phyloP scores from a whole-genome alignment of 2,329 filamentous ascomycete species.

The Ophiostoma ulmi region DNA sequence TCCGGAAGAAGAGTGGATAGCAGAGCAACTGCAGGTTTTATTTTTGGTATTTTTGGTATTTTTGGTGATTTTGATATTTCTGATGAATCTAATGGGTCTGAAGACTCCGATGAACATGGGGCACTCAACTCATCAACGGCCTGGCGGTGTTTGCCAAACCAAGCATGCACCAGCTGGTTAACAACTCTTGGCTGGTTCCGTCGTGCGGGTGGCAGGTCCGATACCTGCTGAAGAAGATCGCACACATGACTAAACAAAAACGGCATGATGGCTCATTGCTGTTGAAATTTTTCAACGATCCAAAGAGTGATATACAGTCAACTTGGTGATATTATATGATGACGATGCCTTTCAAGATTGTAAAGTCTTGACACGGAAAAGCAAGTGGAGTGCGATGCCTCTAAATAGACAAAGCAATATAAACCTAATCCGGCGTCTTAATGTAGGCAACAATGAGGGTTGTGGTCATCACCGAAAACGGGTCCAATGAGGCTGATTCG shows the following conservation, averaged over 20 bases:
- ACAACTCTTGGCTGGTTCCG: constrained; percentile 26
- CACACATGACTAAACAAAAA: constrained; percentile 67
- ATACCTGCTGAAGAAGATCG: constrained; percentile 65
- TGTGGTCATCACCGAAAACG: not conserved
- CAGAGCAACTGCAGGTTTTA: constrained; percentile 53
- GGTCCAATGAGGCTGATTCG: not conserved
- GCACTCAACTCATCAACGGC: constrained; percentile 15
- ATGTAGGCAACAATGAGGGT: not conserved
- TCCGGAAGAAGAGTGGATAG: constrained; percentile 73
- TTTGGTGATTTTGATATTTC: not conserved
- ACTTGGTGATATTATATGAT: not conserved
- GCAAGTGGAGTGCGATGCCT: not conserved
- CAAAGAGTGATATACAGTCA: not conserved
- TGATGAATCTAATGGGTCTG: not conserved
- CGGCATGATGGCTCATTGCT: constrained; percentile 45
- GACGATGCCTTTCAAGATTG: not conserved
- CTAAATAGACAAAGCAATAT: not conserved
- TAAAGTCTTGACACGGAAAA: not conserved
- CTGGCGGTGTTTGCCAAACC: constrained; percentile 63
- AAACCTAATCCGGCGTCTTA: not conserved
- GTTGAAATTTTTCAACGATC: not conserved
- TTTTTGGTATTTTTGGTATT: constrained; percentile 34
- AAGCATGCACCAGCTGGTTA: constrained; percentile 46
- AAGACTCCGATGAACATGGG: constrained; percentile 39
- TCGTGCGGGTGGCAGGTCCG: constrained; percentile 39